Base-by-base conservation (phyloP, 139 green algal genomes). In the Chlamydomonas applanata region DNA sequence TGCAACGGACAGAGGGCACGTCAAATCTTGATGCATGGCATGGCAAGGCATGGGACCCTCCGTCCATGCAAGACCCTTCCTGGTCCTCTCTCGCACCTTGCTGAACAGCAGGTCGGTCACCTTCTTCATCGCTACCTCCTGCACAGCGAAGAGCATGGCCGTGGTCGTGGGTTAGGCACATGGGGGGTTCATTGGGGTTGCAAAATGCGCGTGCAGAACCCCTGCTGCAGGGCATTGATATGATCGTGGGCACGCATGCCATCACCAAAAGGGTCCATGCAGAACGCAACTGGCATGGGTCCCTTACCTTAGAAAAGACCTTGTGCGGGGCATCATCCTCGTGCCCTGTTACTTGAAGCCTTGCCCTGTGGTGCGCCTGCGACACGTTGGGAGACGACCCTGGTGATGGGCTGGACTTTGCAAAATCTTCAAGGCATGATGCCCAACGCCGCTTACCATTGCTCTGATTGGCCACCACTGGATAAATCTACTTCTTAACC, bases 41-140 rank as follows among this genome's bases (percentile, higher is more conserved):
- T 49, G 40, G 40, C 40, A 49, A 19, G 40, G 40, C 7, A n/a
- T n/a, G n/a, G 7, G 11, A 49, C 40, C 40, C 40, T 49, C 40
- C 40, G 11, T 49, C 40, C 40, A 49, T 49, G 40, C 40, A 49
- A 49, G 7, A 49, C 7, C 7, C 40, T 11, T 49, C 40, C 7
- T 7, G 40, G 40, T 7, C 40, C 40, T 7, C 32, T 29, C 4
- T 46, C 64, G 4, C 46, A 62, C 67, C 67, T 73, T 73, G 45
- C 40, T 62, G 27, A 73, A 73, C 45, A 73, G 67, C 46, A 73
- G 45, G 67, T 73, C 67, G 4, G 67, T 64, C 24, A 73, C 67
- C 46, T 73, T 73, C 67, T 73, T 73, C 67, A 73, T 73, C 46
- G 67, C 67, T 29, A 73, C 67, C 45, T 73, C 67, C 67, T 73